Evolutionary conservation across 108 stramenopile species (phyloP).

Genomic region (Thalassiosira profunda): DNA sequence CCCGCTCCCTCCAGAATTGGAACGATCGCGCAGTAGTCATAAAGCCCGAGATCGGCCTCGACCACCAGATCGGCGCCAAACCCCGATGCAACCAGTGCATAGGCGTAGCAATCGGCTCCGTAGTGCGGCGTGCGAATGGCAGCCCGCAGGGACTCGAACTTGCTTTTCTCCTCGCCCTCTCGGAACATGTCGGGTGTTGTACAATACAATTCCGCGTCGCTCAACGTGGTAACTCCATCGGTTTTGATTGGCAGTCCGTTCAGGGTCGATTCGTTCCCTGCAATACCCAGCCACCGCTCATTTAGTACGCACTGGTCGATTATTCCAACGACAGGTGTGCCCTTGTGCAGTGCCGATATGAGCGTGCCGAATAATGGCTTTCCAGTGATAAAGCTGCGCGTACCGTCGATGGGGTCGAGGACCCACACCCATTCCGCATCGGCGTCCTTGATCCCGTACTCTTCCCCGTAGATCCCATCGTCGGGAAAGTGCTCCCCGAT

Average conservation of each 20-base stretch:
- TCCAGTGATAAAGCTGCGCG: slow-evolving; percentile 35
- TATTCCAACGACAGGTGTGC: slow-evolving; percentile 35
- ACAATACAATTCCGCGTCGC: slow-evolving; percentile 34
- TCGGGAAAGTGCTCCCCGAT: slow-evolving; percentile 17
- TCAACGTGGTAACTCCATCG: slow-evolving; percentile 13
- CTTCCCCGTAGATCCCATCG: slow-evolving; percentile 35
- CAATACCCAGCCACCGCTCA: slow-evolving; percentile 37
- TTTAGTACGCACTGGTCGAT: slow-evolving; percentile 41
- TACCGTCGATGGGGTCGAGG: slow-evolving; percentile 41
- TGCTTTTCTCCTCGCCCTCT: slow-evolving; percentile 15
- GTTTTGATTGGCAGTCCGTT: slow-evolving; percentile 26
- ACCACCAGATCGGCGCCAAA: slow-evolving; percentile 32
- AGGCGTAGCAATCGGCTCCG: slow-evolving; percentile 44
- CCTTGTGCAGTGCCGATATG: slow-evolving; percentile 26
- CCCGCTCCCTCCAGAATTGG: slow-evolving; percentile 41
- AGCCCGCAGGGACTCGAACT: slow-evolving; percentile 20
- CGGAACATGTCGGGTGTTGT: slow-evolving; percentile 44
- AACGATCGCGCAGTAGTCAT: slow-evolving; percentile 39
- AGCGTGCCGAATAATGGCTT: slow-evolving; percentile 43
- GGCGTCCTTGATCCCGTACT: slow-evolving; percentile 22
- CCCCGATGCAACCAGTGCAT: slow-evolving; percentile 40
- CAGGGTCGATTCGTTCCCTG: slow-evolving; percentile 3
- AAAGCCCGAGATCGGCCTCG: slow-evolving; percentile 35
- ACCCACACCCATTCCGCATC: slow-evolving; percentile 45
- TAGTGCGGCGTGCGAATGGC: slow-evolving; percentile 20